Conservation (phyloP, 2,329 filamentous ascomycete genomes). For the Alternaria sp. region DNA sequence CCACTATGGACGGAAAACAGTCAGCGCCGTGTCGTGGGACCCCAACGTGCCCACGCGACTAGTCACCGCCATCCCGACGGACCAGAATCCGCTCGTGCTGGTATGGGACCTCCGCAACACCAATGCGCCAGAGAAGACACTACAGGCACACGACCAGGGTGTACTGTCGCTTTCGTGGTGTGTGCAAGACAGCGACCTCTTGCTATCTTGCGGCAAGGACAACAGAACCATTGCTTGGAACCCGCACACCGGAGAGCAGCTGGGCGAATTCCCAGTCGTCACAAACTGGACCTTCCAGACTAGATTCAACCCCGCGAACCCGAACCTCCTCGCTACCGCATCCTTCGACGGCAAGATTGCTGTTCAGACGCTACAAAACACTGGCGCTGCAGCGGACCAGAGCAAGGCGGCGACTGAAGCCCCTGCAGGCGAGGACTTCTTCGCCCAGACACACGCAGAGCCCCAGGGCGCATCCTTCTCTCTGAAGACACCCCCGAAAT, state of each 20-base stretch:
- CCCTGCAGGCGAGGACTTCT: slow-evolving; percentile 94
- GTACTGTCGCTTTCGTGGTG: slow-evolving; percentile 97
- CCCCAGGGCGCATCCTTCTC: slow-evolving; percentile 91
- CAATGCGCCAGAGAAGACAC: slow-evolving; percentile 86
- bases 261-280: slow-evolving; percentile 93
- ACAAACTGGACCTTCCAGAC: slow-evolving; percentile 99
- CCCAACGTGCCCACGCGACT: slow-evolving; percentile 92
- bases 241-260: slow-evolving; percentile 83
- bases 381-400: slow-evolving; percentile 78
- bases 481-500: slow-evolving; percentile 83
- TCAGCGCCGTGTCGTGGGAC: slow-evolving; percentile 97
- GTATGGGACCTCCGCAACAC: slow-evolving; percentile 97
- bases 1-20: slow-evolving; percentile 84
- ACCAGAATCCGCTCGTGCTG: slow-evolving; percentile 85
- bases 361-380: slow-evolving; percentile 93
- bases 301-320: slow-evolving; percentile 91
- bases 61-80: slow-evolving; percentile 88
- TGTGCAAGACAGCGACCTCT: slow-evolving; percentile 82
- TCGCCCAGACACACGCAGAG: slow-evolving; percentile 89
- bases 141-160: slow-evolving; percentile 93
- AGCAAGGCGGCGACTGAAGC: slow-evolving; percentile 64
- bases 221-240: slow-evolving; percentile 97
- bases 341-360: slow-evolving; percentile 97
- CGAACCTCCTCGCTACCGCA: slow-evolving; percentile 89
- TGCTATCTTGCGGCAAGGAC: slow-evolving; percentile 95